Evolutionary conservation across 2,329 filamentous ascomycete species (phyloP), one percentile per base, ranked within the genome.

Genomic region (Calcarisporium arbuscula): DNA sequence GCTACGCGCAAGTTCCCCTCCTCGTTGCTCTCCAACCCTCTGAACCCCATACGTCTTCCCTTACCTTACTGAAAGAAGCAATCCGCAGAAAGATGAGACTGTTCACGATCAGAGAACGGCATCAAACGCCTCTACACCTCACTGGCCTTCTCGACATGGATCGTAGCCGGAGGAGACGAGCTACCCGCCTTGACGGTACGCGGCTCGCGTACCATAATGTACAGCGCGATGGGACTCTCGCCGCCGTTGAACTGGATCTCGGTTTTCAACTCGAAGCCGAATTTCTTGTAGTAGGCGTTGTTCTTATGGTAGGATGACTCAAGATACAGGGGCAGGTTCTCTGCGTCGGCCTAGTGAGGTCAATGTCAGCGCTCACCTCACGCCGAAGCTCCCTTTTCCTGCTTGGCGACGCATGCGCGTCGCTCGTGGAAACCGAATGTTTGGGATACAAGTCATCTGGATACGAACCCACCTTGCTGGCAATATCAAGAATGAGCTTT

Each of bases 161-260:
- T 19, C 31, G 38, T 18, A 8, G 20, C 45, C 30, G 17, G 28
- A 20, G 50, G 28, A 20, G 50, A 40, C 15, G 49, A 43, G 44
- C 56, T 58, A 27, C 34, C 32, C 28, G 38, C 43, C 35, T 54
- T 51, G 35, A 46, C 46, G 30, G 45, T 45, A 49, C 62, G 64
- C 33, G 84, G 82, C 66, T 88, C 82, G 40, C 85, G 71, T 34
- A 90, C 80, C 85, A 94, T 94, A 61, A 88, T 82, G 52, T 84
- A 82, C 56, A 90, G 64, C 38, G 67, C 67, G 32, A 89, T 71
- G 19, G 80, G 74, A 40, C 70, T 65, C 19, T 60, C 56, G 8
- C 68, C 75, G 32, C 79, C 64, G 50, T 70, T 64, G 48, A 89
- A 64, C 52, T 72, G 68, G 45, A 90, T 73, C 48, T 78, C 72